Conservation (phyloP, 176 grass and related monocot genomes). For the Guadua angustifolia region DNA sequence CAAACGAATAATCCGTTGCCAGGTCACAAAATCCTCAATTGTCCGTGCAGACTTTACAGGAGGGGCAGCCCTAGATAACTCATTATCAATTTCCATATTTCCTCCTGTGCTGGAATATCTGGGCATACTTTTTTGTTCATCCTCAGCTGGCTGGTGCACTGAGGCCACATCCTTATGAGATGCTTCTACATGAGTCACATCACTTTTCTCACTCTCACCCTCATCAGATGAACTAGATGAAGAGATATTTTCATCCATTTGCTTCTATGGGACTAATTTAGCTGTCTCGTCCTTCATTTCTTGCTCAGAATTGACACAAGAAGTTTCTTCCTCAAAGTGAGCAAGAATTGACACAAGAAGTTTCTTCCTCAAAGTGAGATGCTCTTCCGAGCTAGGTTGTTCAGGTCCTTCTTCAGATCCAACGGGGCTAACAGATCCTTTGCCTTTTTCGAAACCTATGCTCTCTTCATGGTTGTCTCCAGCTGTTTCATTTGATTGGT, state of each 20-base stretch:
- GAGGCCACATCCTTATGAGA: constrained; percentile 44
- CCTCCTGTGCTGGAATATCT: constrained; percentile 44
- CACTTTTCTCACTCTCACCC: constrained; percentile 55
- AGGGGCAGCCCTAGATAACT: constrained; percentile 45
- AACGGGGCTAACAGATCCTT: constrained; percentile 52
- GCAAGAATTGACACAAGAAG: too few relatives aligned
- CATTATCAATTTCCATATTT: constrained; percentile 49
- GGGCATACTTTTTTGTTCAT: constrained; percentile 58
- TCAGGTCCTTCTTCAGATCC: constrained; percentile 54
- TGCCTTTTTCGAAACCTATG: constrained; percentile 38
- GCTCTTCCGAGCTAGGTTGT: constrained; percentile 42
- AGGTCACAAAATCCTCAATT: constrained; percentile 84
- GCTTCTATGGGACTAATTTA: constrained; percentile 34
- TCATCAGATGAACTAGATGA: constrained; percentile 31
- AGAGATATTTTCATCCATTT: constrained; percentile 36
- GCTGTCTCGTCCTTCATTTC: constrained; percentile 41
- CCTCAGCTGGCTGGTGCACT: constrained; percentile 45
- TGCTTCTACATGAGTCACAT: constrained; percentile 58
- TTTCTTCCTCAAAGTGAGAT: constrained; percentile 34
- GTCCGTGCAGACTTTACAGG: constrained; percentile 43
- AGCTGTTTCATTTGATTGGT: constrained; percentile 45
- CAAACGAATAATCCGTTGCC: constrained; percentile 88
- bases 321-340: constrained; percentile 51
- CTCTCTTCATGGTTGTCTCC: constrained; percentile 37
- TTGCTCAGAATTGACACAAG: constrained; percentile 40